Evolutionary conservation across 2,329 filamentous ascomycete genomes (phyloP).

Genomic region (Microdochium paspali): DNA sequence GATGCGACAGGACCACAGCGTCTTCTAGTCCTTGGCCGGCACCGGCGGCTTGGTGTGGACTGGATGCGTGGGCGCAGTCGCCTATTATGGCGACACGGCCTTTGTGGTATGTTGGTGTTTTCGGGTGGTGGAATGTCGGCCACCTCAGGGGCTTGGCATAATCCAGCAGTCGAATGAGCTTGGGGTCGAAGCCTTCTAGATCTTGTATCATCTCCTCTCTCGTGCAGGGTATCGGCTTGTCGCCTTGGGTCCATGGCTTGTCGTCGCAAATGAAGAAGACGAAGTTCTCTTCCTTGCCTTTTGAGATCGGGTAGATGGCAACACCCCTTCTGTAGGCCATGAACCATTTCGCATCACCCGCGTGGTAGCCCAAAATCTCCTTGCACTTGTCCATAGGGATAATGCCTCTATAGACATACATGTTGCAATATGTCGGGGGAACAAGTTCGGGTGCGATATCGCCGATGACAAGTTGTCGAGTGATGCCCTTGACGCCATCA

Average conservation of each 20-base stretch:
- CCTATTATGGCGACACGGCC: constrained; percentile 13
- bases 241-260: constrained; percentile 10
- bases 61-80: constrained; percentile 16
- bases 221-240: constrained; percentile 11
- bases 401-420: constrained; percentile 19
- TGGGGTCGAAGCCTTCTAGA: constrained; percentile 11
- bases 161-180: constrained; percentile 13
- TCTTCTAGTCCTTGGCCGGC: constrained; percentile 17
- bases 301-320: constrained; percentile 15
- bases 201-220: constrained; percentile 15
- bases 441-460: constrained; percentile 14
- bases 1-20: constrained; percentile 13
- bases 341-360: constrained; percentile 17
- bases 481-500: constrained; percentile 17
- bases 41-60: constrained; percentile 15
- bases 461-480: constrained; percentile 12
- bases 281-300: constrained; percentile 14
- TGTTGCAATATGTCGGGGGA: constrained; percentile 15
- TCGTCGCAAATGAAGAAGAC: constrained; percentile 12
- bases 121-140: constrained; percentile 15
- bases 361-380: constrained; percentile 14
- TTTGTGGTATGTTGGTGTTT: constrained; percentile 13
- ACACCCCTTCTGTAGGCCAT: constrained; percentile 12
- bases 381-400: constrained; percentile 16
- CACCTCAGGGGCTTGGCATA: constrained; percentile 13